Base-by-base conservation (phyloP, 768 basidiomycete genomes). In the Lactarius hengduanensis region DNA sequence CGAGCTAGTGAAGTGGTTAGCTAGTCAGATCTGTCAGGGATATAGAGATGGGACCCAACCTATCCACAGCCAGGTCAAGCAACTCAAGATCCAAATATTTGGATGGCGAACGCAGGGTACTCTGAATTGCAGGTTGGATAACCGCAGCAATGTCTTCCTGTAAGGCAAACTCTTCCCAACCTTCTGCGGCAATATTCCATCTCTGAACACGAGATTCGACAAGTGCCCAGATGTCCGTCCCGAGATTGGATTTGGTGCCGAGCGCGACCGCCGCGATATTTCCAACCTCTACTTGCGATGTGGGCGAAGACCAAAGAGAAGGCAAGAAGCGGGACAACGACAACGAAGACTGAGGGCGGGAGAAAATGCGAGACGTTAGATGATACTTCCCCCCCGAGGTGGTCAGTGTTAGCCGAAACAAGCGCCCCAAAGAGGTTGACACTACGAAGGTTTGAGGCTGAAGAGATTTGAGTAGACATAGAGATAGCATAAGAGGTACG, bases 341-440 rank as follows among this genome's bases (percentile, higher is more conserved):
- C 8, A 82, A 74, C 1, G 80, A 73, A 16, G 80, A 76, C 13
- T 82, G 76, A 4, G 84, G 83, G 26, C 82, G 84, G 13, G 88
- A 80, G 74, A 92, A 92, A n/a, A 76, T 72, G 43, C 83, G 86
- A 3, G 80, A 76, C 1, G 83, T 79, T 18, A 91, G 73, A 54
- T 87, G 85, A 57, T 87, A 81, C 75, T 85, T 89, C 53, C 89
- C 90, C 36, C 87, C 87, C 22, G 85, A 81, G 0, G 90, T 87
- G 1, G 87, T 83, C 9, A 92, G 77, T 6, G 78, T 77, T 32
- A 92, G 74, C 16, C 88, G 85, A 71, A 88, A 89, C 54, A 92
- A 77, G 36, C 79, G 81, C 18, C 91, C 91, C 34, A 76, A 77
- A 2, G 89, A 86, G 1, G 91, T 91, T 15, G 90, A 86, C 4